These are phyloP conservation scores for Calycina herbarum DNA, from an alignment of 2,329 filamentous ascomycete species.

Conservation along the genomic window DNA sequence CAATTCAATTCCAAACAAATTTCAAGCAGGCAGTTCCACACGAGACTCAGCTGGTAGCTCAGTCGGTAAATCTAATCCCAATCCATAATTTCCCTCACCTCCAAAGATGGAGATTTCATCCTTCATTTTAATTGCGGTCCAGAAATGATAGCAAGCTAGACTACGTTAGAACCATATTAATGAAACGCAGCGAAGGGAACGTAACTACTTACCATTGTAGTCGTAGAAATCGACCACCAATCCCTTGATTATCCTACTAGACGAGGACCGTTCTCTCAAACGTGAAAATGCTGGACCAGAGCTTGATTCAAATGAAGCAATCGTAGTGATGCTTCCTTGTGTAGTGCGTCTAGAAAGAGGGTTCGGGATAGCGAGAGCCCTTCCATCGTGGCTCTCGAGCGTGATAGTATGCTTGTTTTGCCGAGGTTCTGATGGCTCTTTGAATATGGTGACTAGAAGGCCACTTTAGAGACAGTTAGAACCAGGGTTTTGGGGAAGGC, in stretches of 20 bases:
- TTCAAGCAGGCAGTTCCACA: not conserved
- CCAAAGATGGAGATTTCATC: constrained; percentile 5
- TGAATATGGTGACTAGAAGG: constrained; percentile 20
- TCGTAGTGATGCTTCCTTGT: constrained; percentile 24
- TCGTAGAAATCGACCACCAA: constrained; percentile 26
- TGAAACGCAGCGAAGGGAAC: not conserved
- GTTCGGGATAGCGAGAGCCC: constrained; percentile 16
- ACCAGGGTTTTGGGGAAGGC: not conserved
- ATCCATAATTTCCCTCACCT: not conserved
- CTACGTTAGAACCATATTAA: not conserved
- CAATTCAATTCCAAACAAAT: not conserved
- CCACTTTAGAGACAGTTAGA: not conserved
- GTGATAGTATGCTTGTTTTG: constrained; percentile 17
- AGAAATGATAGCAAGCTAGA: constrained; percentile 22
- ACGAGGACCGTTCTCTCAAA: constrained; percentile 10
- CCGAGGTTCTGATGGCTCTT: constrained; percentile 20
- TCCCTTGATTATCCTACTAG: constrained; percentile 16
- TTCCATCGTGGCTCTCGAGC: constrained; percentile 21
- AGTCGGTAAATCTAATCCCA: not conserved
- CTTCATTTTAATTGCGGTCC: constrained; percentile 20
- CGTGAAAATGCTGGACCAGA: constrained; percentile 17
- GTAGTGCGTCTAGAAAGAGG: constrained; percentile 18
- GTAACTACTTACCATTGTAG: constrained; percentile 14
- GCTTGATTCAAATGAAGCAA: constrained; percentile 20
- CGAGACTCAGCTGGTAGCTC: not conserved